Conservation (phyloP, 2,329 filamentous ascomycete species). For the Aureobasidium melanogenum region DNA sequence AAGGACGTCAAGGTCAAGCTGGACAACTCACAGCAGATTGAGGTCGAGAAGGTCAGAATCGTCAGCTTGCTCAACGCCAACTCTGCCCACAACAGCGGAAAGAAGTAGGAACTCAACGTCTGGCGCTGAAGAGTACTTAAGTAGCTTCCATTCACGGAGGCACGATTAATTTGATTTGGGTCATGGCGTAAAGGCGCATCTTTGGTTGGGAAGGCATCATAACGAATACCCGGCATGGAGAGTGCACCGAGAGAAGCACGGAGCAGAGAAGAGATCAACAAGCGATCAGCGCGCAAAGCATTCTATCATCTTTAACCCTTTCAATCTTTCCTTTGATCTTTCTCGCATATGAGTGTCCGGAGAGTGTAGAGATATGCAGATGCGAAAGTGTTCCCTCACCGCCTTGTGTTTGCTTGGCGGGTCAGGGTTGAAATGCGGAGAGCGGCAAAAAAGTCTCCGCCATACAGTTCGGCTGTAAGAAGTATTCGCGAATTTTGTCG, state of each 20-base stretch:
- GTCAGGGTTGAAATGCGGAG: background rate
- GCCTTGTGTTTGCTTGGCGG: background rate
- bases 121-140: background rate
- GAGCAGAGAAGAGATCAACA: background rate
- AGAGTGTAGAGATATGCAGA: too few relatives aligned
- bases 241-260: background rate
- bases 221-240: background rate
- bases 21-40: conserved; percentile 63
- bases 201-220: background rate
- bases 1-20: conserved; percentile 99
- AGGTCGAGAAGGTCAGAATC: conserved; percentile 93
- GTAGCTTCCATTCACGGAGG: background rate
- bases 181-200: background rate
- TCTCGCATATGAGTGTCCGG: background rate
- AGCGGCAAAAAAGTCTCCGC: background rate
- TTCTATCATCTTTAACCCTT: background rate
- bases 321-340: background rate
- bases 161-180: background rate
- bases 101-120: background rate
- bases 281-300: background rate
- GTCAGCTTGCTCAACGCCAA: conserved; percentile 54
- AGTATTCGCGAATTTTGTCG: too few relatives aligned
- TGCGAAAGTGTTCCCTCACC: background rate
- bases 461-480: background rate
- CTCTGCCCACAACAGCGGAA: background rate